Conservation (phyloP, 176 grass and related monocot species). For the Canna indica region DNA sequence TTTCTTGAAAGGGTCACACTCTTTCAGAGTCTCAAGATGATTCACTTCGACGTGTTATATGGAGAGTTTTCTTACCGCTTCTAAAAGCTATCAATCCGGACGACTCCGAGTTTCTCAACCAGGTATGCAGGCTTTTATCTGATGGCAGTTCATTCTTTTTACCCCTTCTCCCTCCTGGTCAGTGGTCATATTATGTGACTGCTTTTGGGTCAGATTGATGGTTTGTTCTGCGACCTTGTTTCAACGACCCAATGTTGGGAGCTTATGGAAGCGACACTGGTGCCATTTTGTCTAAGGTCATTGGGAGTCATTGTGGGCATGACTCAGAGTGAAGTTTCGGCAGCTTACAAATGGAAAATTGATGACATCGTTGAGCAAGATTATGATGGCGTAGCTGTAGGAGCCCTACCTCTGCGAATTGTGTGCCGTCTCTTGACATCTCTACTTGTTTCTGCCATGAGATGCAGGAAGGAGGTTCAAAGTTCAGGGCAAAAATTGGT, state of each 20-base stretch:
- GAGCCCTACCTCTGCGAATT: conserved; percentile 26
- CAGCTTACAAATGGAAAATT: conserved; percentile 26
- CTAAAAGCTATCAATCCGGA: conserved; percentile 30
- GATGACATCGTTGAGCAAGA: conserved; percentile 8
- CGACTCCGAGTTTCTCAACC: conserved; percentile 33
- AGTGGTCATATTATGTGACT: no score
- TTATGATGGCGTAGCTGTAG: background rate
- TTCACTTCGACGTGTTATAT: conserved; percentile 39
- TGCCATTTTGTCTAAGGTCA: conserved; percentile 61
- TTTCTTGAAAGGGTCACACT: background rate
- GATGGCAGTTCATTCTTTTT: background rate
- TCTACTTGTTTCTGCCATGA: conserved; percentile 29
- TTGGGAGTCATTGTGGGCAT: conserved; percentile 29
- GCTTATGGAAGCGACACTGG: conserved; percentile 43
- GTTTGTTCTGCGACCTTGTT: conserved; percentile 40
- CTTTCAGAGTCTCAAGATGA: conserved; percentile 27
- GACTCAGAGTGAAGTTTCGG: conserved; percentile 10
- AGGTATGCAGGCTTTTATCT: conserved; percentile 22
- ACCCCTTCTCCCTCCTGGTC: background rate
- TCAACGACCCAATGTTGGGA: conserved; percentile 41
- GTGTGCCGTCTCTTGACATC: conserved; percentile 35
- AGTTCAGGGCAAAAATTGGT: background rate
- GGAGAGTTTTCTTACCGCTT: conserved; percentile 55
- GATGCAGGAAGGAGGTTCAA: conserved; percentile 24
- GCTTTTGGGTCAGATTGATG: conserved; percentile 32